A percentile compares a stretch with the other conserved stretches of the same genome.
Evolutionary conservation across 495 filamentous ascomycete species (phyloP).

Genomic region (Trichoderma erinaceum): DNA sequence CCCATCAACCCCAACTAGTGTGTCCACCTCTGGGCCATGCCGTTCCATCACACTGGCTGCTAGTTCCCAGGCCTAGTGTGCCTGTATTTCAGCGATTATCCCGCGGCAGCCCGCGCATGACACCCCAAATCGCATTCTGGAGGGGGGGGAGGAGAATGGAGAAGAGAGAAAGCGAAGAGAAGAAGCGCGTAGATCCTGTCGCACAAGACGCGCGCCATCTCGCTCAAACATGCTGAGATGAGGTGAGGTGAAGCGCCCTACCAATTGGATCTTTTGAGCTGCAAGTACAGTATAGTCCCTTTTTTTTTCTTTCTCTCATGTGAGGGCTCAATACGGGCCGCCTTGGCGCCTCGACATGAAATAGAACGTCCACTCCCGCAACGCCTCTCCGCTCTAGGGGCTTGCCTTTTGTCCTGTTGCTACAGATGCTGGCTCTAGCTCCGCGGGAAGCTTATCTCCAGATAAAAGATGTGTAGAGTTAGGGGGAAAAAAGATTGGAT

Average conservation of each 20-base stretch:
- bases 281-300: background rate
- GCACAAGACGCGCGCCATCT: background rate
- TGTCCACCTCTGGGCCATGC: background rate
- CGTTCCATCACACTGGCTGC: background rate
- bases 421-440: background rate
- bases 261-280: background rate
- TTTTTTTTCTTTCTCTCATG: background rate
- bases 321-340: slow-evolving; percentile 2
- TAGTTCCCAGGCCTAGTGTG: too few relatives aligned
- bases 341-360: background rate
- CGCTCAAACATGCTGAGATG: background rate
- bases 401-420: background rate
- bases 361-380: background rate
- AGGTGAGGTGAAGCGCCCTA: background rate
- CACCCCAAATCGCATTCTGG: background rate
- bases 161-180: background rate
- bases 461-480: background rate
- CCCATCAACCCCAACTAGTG: background rate
- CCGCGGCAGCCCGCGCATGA: slow-evolving; percentile 13
- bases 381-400: background rate
- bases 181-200: background rate
- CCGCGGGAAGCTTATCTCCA: slow-evolving; percentile 4
- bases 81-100: background rate
- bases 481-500: background rate
- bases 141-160: background rate